Evolutionary conservation across 2,329 filamentous ascomycete species (phyloP).

Genomic region (Apiospora arundinis): DNA sequence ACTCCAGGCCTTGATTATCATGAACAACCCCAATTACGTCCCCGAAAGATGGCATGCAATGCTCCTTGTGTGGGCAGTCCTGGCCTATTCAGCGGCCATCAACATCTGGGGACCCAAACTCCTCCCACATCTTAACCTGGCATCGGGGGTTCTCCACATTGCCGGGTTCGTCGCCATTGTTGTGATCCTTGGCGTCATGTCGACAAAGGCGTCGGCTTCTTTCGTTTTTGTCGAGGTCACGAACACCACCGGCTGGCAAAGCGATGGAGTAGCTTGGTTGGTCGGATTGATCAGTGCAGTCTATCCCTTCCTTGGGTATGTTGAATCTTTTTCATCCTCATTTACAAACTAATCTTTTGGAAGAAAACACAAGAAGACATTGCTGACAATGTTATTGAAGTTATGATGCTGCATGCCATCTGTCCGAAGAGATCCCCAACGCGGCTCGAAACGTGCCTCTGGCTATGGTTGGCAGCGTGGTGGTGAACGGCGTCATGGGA

Average conservation of each 20-base stretch:
- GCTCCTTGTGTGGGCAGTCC: constrained; percentile 53
- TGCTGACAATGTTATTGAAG: constrained; percentile 25
- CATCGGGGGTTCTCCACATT: constrained; percentile 38
- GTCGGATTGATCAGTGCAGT: constrained; percentile 41
- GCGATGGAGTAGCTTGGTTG: constrained; percentile 42
- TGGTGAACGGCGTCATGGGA: constrained; percentile 53
- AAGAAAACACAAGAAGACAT: too few relatives aligned
- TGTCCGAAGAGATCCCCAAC: constrained; percentile 43
- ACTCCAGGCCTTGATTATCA: constrained; percentile 48
- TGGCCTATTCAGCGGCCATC: constrained; percentile 44
- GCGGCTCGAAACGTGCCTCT: constrained; percentile 42
- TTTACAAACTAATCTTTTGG: too few relatives aligned
- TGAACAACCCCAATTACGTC: constrained; percentile 49
- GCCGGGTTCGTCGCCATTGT: constrained; percentile 37
- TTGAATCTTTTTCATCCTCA: background rate
- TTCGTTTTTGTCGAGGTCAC: constrained; percentile 43
- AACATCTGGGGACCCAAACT: constrained; percentile 50
- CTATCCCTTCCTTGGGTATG: constrained; percentile 43
- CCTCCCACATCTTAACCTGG: constrained; percentile 45
- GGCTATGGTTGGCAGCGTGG: constrained; percentile 43
- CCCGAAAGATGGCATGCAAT: constrained; percentile 52
- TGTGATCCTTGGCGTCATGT: constrained; percentile 39
- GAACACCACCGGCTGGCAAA: constrained; percentile 42
- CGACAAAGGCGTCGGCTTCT: constrained; percentile 35
- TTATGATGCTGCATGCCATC: constrained; percentile 43